phyloP scores from a whole-genome alignment of 306 rosid genomes.

The cucumber (Cucumis sativus) region Cucumber_9930_V3 NC_026655.2:17605501-17606000 shows the following conservation, averaged over 20 bases:
- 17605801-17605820: constrained; percentile 21
- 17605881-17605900: no score
- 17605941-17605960: no score
- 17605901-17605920: no score
- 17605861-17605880: no score
- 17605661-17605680: constrained; percentile 65
- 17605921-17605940: no score
- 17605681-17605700: constrained; percentile 28
- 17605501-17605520: no score
- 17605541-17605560: no score
- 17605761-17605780: constrained; percentile 60
- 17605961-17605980: no score
- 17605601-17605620: constrained; percentile 67
- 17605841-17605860: no score
- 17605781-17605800: constrained; percentile 42
- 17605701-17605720: constrained; percentile 16
- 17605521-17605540: no score
- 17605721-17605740: constrained; percentile 39
- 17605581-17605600: constrained; percentile 33
- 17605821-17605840: no score
- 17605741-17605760: constrained; percentile 51
- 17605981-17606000: no score
- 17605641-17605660: constrained; percentile 88
- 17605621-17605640: constrained; percentile 65
- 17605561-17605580: not conserved